A percentile compares a stretch with the other conserved stretches of the same genome.
Evolutionary conservation across 2,329 filamentous ascomycete species (phyloP).

Genomic region (Diaporthe helianthi): DNA sequence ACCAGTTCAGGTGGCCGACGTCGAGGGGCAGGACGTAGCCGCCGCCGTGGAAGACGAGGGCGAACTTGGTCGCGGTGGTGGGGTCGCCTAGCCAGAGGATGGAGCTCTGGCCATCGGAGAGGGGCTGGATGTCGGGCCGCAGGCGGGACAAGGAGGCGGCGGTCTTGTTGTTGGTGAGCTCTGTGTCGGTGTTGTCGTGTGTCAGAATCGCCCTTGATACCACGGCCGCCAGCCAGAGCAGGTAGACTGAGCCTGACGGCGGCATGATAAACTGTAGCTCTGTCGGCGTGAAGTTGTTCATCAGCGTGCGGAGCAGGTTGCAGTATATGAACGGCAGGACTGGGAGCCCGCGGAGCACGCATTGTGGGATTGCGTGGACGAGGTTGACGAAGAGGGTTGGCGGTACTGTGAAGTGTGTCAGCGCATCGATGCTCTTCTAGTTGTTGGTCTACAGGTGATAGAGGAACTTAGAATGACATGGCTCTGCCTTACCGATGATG

Average conservation of each 20-base stretch:
- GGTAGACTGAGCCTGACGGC: conserved; percentile 1
- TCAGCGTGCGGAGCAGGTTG: conserved; percentile 10
- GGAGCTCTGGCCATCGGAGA: conserved; percentile 37
- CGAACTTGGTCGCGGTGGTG: conserved; percentile 39
- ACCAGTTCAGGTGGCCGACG: conserved; percentile 41
- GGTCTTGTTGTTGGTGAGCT: not conserved
- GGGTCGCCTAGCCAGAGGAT: conserved; percentile 44
- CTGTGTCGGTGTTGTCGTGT: not conserved
- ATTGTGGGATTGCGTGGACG: conserved; percentile 10
- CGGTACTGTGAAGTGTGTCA: not conserved
- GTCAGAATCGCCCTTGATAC: not conserved
- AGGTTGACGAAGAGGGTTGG: not conserved
- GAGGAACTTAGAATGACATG: not conserved
- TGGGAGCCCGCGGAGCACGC: conserved; percentile 12
- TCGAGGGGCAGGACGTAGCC: conserved; percentile 39
- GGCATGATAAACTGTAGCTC: conserved; percentile 7
- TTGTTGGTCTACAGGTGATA: not conserved
- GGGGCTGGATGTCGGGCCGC: conserved; percentile 33
- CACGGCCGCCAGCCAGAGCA: not conserved
- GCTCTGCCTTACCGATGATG: not conserved
- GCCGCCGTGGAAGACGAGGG: conserved; percentile 44
- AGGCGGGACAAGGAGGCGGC: conserved; percentile 19
- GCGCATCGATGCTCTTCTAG: no score
- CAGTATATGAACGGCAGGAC: not conserved
- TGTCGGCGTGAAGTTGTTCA: conserved; percentile 5